Evolutionary conservation across 1,284 basidiomycete genomes (phyloP).

Genomic region (Melampsora medusae): DNA sequence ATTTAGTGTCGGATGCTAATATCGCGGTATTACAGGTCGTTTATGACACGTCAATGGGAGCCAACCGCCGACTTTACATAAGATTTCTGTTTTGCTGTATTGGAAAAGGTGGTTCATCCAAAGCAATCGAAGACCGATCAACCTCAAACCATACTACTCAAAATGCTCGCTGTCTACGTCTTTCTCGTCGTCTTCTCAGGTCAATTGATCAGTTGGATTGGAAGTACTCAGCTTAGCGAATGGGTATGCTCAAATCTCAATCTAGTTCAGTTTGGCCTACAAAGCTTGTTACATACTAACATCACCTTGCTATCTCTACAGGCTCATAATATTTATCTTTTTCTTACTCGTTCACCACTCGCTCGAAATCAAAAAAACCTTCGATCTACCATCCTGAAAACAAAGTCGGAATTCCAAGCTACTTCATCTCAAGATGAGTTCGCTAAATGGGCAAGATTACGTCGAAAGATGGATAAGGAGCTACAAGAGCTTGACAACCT

Average conservation of each 20-base stretch:
- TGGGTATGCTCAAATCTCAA: conserved; percentile 62
- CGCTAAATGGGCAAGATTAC: conserved; percentile 94
- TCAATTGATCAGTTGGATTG: conserved; percentile 80
- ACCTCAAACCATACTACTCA: background rate
- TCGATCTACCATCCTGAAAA: conserved; percentile 71
- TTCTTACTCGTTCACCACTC: conserved; percentile 58
- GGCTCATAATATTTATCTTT: conserved; percentile 46
- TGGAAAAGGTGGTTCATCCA: too few relatives aligned
- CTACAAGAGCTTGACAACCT: conserved; percentile 87
- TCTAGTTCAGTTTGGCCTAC: background rate
- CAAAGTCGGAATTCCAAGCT: conserved; percentile 78
- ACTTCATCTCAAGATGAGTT: conserved; percentile 97
- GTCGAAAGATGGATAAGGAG: conserved; percentile 86
- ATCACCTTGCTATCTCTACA: conserved; percentile 29
- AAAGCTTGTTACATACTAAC: background rate
- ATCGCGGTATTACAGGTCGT: too few relatives aligned
- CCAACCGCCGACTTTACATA: too few relatives aligned
- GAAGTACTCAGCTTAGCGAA: conserved; percentile 74
- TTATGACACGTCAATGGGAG: too few relatives aligned
- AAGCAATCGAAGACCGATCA: too few relatives aligned
- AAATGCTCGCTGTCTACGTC: conserved; percentile 67
- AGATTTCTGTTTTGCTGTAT: too few relatives aligned
- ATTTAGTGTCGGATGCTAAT: too few relatives aligned
- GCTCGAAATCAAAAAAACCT: conserved; percentile 66
- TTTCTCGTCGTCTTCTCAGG: conserved; percentile 76